These are phyloP conservation scores for Posidonia oceanica DNA, from an alignment of 116 monocot species.

Conservation along the genomic window DNA sequence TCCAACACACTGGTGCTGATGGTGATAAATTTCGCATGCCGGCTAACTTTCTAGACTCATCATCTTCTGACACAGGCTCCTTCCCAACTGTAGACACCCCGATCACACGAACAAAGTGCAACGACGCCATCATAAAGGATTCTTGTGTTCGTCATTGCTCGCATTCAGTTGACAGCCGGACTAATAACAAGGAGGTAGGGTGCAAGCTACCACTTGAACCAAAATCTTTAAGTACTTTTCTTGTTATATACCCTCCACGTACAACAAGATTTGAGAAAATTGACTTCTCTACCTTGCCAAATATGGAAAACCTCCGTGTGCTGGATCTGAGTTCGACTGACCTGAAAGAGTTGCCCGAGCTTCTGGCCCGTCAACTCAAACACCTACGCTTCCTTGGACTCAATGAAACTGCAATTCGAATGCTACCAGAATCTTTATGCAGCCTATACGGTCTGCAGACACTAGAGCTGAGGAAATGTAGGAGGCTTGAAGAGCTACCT, in stretches of 20 bases:
- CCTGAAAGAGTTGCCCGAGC: not conserved
- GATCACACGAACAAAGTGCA: too few relatives aligned
- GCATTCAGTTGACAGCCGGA: not conserved
- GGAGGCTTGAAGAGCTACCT: constrained; percentile 4
- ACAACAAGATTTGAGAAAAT: not conserved
- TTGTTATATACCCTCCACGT: not conserved
- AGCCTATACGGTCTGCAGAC: too few relatives aligned
- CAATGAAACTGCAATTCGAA: not conserved
- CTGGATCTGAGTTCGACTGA: not conserved
- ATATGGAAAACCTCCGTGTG: constrained; percentile 15
- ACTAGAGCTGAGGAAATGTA: not conserved
- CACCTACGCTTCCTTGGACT: not conserved
- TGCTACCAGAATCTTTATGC: too few relatives aligned
- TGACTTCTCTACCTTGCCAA: not conserved
- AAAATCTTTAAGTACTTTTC: not conserved
- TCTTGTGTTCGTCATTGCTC: not conserved
- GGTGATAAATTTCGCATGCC: too few relatives aligned
- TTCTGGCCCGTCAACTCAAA: not conserved
- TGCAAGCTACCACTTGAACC: not conserved
- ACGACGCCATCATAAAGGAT: too few relatives aligned
- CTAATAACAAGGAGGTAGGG: not conserved
- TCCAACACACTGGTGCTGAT: not conserved
- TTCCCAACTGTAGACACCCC: too few relatives aligned
- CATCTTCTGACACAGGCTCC: not conserved
- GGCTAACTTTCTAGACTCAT: too few relatives aligned